Base-by-base conservation (phyloP, 352 stramenopile genomes). In the Phytophthora foliorum region DNA sequence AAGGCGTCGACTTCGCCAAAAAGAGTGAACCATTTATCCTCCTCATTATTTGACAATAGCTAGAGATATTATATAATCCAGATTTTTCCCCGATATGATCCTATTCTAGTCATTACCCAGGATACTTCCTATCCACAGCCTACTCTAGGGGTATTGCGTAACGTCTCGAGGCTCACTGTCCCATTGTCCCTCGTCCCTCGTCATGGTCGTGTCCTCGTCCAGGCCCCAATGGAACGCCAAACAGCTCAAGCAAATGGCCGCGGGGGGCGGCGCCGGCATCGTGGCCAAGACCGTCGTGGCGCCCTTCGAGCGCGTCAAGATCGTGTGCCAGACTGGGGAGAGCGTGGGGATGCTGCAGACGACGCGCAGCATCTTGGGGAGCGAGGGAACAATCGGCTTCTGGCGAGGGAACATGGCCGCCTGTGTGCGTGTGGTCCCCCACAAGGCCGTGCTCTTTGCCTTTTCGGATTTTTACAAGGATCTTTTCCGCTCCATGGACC, bases 381-480 rank as follows among this genome's bases (percentile, higher is more conserved):
- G 14, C n/a, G 87, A 94, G 58, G 83, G 87, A 14, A 19, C 88
- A 10, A 8, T 84, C 24, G 87, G 87, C 48, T 94, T 92, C 57
- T 94, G 85, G 85, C 78, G 87, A 4, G 87, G 87, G 63, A 94
- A 94, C 61, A 59, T 82, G 46, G 84, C 87, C 2, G 86, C 85
- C 27, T 94, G 87, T 38, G 84, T 93, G 68, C 82, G 87, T 29
- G 81, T 94, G n/a, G 73, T 94, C 36, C 87, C 87, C 6, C 83
- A 93, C 69, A 94, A 93, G 44, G 87, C 84, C 6, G 75, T 94
- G 13, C 77, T 93, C 48, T 97, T 97, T 65, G 86, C 80, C 41
- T 95, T 88, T 56, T 95, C 89, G 24, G 90, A 97, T 75, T 80
- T 90, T 13, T 97, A 95, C 77, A 96, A 96, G 69, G 85, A 93